A percentile compares a stretch with the other conserved stretches of the same genome.
These are phyloP conservation scores for Trichoderma arundinaceum DNA, from an alignment of 2,329 filamentous ascomycete species.

Conservation along the genomic window DNA sequence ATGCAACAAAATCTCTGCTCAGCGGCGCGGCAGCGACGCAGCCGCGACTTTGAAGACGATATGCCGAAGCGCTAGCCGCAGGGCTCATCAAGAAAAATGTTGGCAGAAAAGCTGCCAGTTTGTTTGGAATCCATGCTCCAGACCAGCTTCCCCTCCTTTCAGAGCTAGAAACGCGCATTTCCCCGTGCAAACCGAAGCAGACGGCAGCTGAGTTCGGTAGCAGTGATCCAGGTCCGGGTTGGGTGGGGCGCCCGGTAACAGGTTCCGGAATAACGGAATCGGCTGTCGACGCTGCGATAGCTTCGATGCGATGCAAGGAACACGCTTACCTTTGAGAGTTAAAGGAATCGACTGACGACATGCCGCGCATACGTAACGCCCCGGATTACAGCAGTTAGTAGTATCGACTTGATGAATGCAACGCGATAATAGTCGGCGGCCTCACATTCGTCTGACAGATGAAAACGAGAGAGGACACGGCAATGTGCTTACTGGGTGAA, in stretches of 20 bases:
- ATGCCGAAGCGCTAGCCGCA: not conserved
- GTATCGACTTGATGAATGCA: not conserved
- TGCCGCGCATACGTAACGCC: not conserved
- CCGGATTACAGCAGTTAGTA: not conserved
- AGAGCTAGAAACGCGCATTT: not conserved
- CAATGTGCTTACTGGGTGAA: not conserved
- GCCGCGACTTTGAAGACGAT: not conserved
- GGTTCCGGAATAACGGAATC: conserved; percentile 26
- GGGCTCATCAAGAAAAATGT: not conserved
- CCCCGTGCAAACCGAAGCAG: not conserved
- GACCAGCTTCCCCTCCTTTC: not conserved
- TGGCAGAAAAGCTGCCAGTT: not conserved
- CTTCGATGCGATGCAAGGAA: not conserved
- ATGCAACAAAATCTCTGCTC: not conserved
- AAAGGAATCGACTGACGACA: not conserved
- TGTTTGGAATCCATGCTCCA: not conserved
- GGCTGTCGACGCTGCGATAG: conserved; percentile 7
- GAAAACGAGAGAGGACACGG: not conserved
- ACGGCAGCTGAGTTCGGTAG: not conserved
- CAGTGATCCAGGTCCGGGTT: not conserved
- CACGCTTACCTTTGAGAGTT: not conserved
- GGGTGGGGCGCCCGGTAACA: conserved; percentile 11
- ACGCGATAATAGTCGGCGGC: not conserved
- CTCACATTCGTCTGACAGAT: not conserved
- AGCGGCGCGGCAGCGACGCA: not conserved